Conservation (phyloP, 148 eudicot species). For the Silene conica region DNA sequence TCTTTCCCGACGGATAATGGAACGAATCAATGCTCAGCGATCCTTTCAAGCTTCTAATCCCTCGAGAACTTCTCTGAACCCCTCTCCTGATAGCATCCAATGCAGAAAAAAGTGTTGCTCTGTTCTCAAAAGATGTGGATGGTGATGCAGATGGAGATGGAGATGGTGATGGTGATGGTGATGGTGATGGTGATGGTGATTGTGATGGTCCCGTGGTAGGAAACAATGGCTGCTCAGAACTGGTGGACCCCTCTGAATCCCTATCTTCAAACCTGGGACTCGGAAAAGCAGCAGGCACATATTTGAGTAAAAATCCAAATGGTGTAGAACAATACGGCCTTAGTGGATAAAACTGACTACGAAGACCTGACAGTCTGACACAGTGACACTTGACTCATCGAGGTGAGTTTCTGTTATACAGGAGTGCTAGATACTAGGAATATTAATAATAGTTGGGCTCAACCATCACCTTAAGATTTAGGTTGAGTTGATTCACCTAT, state of each 20-base stretch:
- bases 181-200: not conserved
- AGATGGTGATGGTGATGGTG: not conserved
- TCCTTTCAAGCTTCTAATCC: slow-evolving; percentile 30
- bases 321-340: not conserved
- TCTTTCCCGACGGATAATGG: slow-evolving; percentile 27
- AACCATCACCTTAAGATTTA: no score
- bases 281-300: slow-evolving; percentile 1
- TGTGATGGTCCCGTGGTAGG: not conserved
- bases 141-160: not conserved
- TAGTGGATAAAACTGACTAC: not conserved
- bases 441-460: no score
- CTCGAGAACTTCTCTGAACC: slow-evolving; percentile 31
- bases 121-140: slow-evolving; percentile 5
- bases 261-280: slow-evolving; percentile 29
- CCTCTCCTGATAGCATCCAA: slow-evolving; percentile 25
- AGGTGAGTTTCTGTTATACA: no score
- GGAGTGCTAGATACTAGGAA: no score
- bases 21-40: slow-evolving; percentile 24
- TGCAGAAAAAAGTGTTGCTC: slow-evolving; percentile 19
- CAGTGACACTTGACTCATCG: not conserved
- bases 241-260: slow-evolving; percentile 25
- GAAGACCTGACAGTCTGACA: not conserved
- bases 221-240: slow-evolving; percentile 28
- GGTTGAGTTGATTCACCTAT: no score
- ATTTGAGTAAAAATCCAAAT: not conserved